Evolutionary conservation across 1,139 yeast species (phyloP).

Genomic region (Martiniozyma asiatica): DNA sequence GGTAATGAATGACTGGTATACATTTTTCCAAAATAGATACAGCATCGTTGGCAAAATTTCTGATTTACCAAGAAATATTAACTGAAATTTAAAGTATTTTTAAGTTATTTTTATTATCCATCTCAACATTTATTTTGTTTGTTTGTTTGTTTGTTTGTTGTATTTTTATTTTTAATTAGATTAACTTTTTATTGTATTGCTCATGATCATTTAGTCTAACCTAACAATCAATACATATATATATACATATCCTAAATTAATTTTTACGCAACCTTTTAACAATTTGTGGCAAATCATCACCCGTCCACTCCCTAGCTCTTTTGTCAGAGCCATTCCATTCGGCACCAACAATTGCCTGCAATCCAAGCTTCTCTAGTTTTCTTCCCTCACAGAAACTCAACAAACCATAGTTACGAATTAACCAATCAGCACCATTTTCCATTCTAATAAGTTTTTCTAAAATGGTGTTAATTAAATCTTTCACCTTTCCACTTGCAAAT

Average conservation of each 20-base stretch:
- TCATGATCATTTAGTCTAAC: conserved; percentile 1
- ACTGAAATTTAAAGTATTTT: too few species aligned
- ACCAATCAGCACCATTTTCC: conserved; percentile 48
- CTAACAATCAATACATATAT: too few species aligned
- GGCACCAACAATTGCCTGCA: conserved; percentile 33
- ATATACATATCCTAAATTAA: too few species aligned
- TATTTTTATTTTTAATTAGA: too few species aligned
- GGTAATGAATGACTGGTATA: conserved; percentile 46
- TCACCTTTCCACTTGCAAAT: conserved; percentile 30
- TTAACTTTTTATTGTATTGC: neutral
- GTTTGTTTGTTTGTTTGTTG: too few species aligned
- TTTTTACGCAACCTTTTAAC: conserved; percentile 25
- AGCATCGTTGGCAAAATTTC: conserved; percentile 29
- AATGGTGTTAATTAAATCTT: conserved; percentile 30
- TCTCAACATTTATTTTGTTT: too few species aligned
- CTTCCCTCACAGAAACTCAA: conserved; percentile 37
- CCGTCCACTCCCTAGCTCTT: conserved; percentile 51
- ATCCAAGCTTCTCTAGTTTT: conserved; percentile 34
- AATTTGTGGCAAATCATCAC: conserved; percentile 32
- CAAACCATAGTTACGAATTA: conserved; percentile 54
- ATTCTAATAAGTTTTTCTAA: conserved; percentile 40
- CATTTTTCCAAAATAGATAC: conserved; percentile 41
- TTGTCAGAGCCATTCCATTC: conserved; percentile 34
- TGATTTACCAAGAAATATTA: too few species aligned
- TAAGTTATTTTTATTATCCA: too few species aligned